phyloP scores from a whole-genome alignment of 208 protist genomes.

The Wallacemonas sp. region DNA sequence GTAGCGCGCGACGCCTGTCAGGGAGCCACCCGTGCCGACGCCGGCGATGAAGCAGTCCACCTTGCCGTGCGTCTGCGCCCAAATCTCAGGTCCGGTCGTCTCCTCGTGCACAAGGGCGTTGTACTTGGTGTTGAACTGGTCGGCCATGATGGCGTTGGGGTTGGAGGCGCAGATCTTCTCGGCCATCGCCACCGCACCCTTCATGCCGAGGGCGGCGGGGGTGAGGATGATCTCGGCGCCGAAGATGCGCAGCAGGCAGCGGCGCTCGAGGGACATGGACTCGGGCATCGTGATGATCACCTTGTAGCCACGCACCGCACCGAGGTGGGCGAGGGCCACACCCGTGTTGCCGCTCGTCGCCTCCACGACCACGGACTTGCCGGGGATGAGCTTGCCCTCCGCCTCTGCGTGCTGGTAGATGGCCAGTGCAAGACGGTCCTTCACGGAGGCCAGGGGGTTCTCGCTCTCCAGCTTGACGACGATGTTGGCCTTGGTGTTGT shows the following conservation, averaged over 20 bases:
- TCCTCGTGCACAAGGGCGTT: constrained; percentile 90
- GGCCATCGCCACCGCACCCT: constrained; percentile 80
- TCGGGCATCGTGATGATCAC: constrained; percentile 92
- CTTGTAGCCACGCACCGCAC: constrained; percentile 79
- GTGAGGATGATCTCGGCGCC: constrained; percentile 90
- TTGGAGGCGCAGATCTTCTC: constrained; percentile 74
- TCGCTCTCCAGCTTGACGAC: constrained; percentile 86
- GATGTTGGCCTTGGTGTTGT: constrained; percentile 76
- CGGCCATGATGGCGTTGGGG: constrained; percentile 70
- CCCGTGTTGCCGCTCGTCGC: constrained; percentile 92
- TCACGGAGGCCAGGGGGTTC: constrained; percentile 86
- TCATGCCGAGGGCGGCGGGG: constrained; percentile 88
- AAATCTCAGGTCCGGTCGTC: constrained; percentile 92
- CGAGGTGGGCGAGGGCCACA: constrained; percentile 83
- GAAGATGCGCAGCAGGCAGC: constrained; percentile 82
- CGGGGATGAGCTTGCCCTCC: constrained; percentile 76
- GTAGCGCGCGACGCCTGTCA: constrained; percentile 74
- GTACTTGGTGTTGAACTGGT: constrained; percentile 89
- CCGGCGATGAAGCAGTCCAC: constrained; percentile 88
- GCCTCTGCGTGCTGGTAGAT: constrained; percentile 84
- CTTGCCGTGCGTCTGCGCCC: constrained; percentile 67
- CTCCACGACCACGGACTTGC: constrained; percentile 87
- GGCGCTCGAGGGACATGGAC: constrained; percentile 89
- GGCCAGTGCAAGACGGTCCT: constrained; percentile 83
- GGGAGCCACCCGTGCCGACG: constrained; percentile 89